Conservation (phyloP, 2,329 filamentous ascomycete species). For the Leptographium flavum region DNA sequence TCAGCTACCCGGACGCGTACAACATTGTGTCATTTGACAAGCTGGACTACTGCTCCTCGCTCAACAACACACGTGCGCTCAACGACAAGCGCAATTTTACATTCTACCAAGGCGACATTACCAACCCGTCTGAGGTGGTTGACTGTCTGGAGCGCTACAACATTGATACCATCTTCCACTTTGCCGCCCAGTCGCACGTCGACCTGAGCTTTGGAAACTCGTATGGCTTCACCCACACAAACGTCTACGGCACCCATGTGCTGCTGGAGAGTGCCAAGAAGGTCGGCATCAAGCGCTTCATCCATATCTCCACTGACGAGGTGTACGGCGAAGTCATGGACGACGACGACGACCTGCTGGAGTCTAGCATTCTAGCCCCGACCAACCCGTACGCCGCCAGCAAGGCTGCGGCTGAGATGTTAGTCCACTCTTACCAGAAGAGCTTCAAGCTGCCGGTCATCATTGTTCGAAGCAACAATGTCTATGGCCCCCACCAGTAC, state of each 20-base stretch:
- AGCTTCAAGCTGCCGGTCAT: conserved; percentile 70
- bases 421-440: conserved; percentile 75
- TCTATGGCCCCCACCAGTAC: conserved; percentile 74
- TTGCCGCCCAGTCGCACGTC: conserved; percentile 76
- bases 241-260: conserved; percentile 74
- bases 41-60: conserved; percentile 66
- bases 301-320: conserved; percentile 75
- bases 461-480: conserved; percentile 71
- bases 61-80: conserved; percentile 64
- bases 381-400: conserved; percentile 73
- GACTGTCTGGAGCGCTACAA: conserved; percentile 55
- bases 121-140: conserved; percentile 53
- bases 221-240: conserved; percentile 67
- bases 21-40: conserved; percentile 76
- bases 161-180: conserved; percentile 71
- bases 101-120: conserved; percentile 70
- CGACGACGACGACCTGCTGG: conserved; percentile 55
- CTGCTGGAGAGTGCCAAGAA: conserved; percentile 64
- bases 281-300: conserved; percentile 55
- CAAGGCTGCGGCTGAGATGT: conserved; percentile 73
- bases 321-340: conserved; percentile 70
- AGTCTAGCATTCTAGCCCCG: conserved; percentile 60
- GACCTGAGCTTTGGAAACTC: conserved; percentile 74
- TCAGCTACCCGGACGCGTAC: conserved; percentile 61
- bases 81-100: conserved; percentile 57